Conservation (phyloP, 345 rosid species). For the Aquilaria malaccensis region DNA sequence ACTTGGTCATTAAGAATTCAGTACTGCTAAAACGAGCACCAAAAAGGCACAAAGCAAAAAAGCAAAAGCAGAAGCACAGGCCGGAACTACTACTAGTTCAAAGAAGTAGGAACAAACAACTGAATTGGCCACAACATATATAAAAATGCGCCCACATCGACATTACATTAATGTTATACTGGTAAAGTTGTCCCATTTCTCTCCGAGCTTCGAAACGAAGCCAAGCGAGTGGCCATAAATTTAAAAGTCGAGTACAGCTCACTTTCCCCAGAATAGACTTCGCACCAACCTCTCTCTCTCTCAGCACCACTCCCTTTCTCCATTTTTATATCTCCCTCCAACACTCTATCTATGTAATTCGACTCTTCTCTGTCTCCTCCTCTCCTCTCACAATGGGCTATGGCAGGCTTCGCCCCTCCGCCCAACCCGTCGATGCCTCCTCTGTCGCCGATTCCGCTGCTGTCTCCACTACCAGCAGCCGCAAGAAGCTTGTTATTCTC, state of each 20-base stretch:
- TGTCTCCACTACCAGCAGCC: slow-evolving; percentile 6
- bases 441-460: background rate
- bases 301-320: background rate
- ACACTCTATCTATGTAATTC: slow-evolving; percentile 7
- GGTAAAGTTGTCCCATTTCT: no score
- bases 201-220: no score
- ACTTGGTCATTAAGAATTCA: no score
- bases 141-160: no score
- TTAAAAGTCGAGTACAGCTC: slow-evolving; percentile 56
- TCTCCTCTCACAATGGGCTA: slow-evolving; percentile 36
- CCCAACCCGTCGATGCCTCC: background rate
- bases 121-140: no score
- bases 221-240: background rate
- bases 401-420: slow-evolving; percentile 39
- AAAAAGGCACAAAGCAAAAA: no score
- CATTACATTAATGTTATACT: no score
- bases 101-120: no score
- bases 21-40: no score
- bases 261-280: slow-evolving; percentile 29
- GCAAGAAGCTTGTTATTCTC: slow-evolving; percentile 35
- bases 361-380: slow-evolving; percentile 4
- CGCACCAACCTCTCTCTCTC: slow-evolving; percentile 28
- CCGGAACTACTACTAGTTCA: no score
- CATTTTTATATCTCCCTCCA: background rate
- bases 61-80: no score